Percentiles rank a stretch among this genome's conserved stretches.
Evolutionary conservation across 2,329 filamentous ascomycete species (phyloP).

Genomic region (Penicillium expansum): DNA sequence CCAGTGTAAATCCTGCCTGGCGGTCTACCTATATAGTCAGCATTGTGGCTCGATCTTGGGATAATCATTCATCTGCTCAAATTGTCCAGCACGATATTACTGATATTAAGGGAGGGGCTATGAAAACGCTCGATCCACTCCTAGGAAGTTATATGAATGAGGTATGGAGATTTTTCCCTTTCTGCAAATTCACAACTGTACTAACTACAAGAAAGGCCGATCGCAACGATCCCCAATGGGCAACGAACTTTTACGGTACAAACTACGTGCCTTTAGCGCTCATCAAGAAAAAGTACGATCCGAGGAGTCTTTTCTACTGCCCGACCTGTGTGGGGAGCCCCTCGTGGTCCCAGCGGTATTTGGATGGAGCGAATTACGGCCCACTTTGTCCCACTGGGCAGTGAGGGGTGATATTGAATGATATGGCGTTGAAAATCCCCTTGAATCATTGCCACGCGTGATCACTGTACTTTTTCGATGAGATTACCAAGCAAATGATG

Average conservation of each 20-base stretch:
- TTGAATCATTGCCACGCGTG: background rate
- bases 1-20: slow-evolving; percentile 54
- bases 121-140: slow-evolving; percentile 32
- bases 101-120: slow-evolving; percentile 30
- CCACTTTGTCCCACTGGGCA: slow-evolving; percentile 6
- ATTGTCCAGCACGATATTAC: slow-evolving; percentile 31
- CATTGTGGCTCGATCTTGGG: slow-evolving; percentile 26
- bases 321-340: background rate
- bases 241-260: background rate
- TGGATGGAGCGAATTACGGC: slow-evolving; percentile 1
- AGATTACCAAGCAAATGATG: no score
- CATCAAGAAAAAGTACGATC: background rate
- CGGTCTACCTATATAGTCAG: slow-evolving; percentile 41
- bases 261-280: background rate
- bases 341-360: background rate
- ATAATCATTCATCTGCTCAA: slow-evolving; percentile 14
- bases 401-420: background rate
- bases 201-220: slow-evolving; percentile 11
- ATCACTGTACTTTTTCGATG: background rate
- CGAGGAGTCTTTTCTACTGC: background rate
- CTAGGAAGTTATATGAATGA: slow-evolving; percentile 42
- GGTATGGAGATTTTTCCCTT: slow-evolving; percentile 1
- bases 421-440: background rate
- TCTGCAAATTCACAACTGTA: background rate
- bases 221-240: slow-evolving; percentile 16